Conservation (phyloP, 148 eudicot species). For the Rhododendron ovatum region DNA sequence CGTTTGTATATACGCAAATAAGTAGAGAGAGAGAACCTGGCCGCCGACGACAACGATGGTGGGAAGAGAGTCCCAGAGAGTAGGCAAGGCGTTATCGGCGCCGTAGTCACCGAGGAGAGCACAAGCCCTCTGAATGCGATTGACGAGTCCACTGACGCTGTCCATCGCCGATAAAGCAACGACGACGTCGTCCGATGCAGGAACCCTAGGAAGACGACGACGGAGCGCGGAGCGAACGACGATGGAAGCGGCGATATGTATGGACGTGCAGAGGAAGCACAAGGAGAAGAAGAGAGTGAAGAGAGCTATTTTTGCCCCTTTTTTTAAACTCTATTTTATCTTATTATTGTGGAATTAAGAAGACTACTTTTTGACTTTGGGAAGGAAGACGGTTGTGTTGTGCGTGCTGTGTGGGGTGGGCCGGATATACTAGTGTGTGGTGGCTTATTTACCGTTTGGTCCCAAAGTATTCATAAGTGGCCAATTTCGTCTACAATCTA, state of each 20-base stretch:
- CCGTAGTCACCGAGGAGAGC: conserved; percentile 40
- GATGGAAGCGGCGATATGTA: neutral
- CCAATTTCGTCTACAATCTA: no score
- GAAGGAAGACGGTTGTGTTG: neutral
- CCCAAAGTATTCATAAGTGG: no score
- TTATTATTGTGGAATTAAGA: neutral
- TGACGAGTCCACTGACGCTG: conserved; percentile 37
- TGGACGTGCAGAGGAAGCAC: conserved; percentile 2
- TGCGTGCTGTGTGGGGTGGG: neutral
- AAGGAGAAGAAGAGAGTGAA: conserved; percentile 5
- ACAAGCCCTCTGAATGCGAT: conserved; percentile 43
- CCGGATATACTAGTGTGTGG: neutral
- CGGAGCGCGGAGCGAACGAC: neutral
- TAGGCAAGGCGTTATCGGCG: conserved; percentile 29
- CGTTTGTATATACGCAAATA: neutral
- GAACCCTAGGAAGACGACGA: neutral
- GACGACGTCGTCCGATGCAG: neutral
- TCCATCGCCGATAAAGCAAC: conserved; percentile 31
- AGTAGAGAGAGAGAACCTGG: conserved; percentile 31
- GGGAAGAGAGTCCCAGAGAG: conserved; percentile 53
- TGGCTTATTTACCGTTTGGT: no score
- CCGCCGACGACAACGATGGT: conserved; percentile 67
- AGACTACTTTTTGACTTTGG: neutral
- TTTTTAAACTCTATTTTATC: neutral
- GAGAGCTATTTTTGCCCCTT: neutral